Conservation (phyloP, 345 rosid genomes). For the Boechera divaricarpa region DNA sequence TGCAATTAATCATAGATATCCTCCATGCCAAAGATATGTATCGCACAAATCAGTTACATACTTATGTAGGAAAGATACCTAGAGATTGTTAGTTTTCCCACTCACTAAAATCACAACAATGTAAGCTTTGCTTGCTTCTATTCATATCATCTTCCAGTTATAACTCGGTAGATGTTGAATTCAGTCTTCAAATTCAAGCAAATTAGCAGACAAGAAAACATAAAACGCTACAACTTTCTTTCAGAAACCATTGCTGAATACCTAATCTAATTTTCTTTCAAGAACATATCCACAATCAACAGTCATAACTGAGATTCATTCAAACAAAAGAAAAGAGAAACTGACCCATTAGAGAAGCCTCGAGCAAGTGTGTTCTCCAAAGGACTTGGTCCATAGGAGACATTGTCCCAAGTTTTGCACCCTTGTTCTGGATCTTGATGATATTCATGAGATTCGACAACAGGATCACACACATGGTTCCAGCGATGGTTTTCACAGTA, state of each 20-base stretch:
- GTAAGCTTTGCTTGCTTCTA: background rate
- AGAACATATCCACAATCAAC: background rate
- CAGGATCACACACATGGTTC: conserved; percentile 82
- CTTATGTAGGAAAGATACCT: background rate
- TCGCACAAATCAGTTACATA: background rate
- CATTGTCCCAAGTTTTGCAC: conserved; percentile 92
- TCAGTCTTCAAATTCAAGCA: background rate
- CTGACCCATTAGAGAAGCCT: conserved; percentile 92
- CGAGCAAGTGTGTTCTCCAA: conserved; percentile 95
- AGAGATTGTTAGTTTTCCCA: background rate
- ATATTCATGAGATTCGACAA: conserved; percentile 77
- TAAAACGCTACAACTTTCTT: background rate
- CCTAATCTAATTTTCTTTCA: too few species aligned
- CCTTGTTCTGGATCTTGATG: conserved; percentile 91
- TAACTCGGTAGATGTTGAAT: background rate
- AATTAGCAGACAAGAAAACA: background rate
- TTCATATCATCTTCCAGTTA: background rate
- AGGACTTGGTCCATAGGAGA: conserved; percentile 98
- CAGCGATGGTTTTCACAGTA: conserved; percentile 81
- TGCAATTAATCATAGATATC: background rate
- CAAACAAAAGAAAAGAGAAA: background rate
- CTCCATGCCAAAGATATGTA: background rate
- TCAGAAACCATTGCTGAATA: background rate
- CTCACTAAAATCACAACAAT: background rate
- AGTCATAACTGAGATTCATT: background rate